Conservation (phyloP, 305 asterid species). For the Plantago coronopus region DNA sequence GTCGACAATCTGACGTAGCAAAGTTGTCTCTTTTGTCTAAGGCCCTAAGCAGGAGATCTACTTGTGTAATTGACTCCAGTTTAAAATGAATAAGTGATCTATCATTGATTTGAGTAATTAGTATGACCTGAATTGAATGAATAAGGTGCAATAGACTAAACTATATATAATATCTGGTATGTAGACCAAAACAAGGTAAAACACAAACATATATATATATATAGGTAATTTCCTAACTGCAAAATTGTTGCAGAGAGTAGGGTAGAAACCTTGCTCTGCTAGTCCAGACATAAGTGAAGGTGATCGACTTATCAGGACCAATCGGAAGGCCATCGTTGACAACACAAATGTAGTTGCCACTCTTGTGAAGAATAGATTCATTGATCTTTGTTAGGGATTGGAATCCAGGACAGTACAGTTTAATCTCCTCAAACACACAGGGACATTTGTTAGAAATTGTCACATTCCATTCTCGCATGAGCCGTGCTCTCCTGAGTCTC, state of each 20-base stretch:
- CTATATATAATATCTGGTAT: too few relatives aligned
- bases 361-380: neutral
- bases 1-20: too few relatives aligned
- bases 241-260: neutral
- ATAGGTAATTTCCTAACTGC: neutral
- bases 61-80: too few relatives aligned
- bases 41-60: too few relatives aligned
- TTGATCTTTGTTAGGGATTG: neutral
- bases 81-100: too few relatives aligned
- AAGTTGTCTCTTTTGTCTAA: too few relatives aligned
- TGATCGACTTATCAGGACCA: neutral
- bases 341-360: constrained; percentile 3
- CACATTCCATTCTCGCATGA: constrained; percentile 24
- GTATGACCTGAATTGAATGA: too few relatives aligned
- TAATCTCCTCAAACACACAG: constrained; percentile 8
- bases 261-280: neutral
- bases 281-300: constrained; percentile 1
- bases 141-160: too few relatives aligned
- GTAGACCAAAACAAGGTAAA: neutral
- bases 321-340: constrained; percentile 5
- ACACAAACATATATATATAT: neutral
- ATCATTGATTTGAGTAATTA: too few relatives aligned
- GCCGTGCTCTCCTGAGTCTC: neutral
- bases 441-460: constrained; percentile 18
- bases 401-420: constrained; percentile 18